Evolutionary conservation across 2,329 filamentous ascomycete species (phyloP).

Genomic region (Cladosporium sp.): DNA sequence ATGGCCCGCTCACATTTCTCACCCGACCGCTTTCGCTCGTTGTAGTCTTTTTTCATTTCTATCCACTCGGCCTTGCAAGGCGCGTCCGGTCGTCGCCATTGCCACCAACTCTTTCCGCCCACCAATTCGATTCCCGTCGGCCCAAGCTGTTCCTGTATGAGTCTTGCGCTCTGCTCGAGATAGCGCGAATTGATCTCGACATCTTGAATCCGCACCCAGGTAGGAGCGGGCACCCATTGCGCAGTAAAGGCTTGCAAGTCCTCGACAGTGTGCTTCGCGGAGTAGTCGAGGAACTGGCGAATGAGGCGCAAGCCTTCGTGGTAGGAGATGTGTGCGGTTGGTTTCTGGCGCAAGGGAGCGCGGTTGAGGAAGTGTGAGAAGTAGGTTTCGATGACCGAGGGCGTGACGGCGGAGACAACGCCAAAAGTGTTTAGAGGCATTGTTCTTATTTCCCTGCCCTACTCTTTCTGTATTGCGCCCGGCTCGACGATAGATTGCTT

Average conservation of each 20-base stretch:
- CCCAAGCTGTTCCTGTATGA: conserved; percentile 71
- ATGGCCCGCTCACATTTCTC: conserved; percentile 67
- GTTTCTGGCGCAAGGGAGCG: conserved; percentile 68
- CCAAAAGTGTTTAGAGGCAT: conserved; percentile 74
- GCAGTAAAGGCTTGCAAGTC: conserved; percentile 86
- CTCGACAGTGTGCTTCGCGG: conserved; percentile 85
- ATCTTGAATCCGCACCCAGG: conserved; percentile 77
- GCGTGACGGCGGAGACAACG: conserved; percentile 77
- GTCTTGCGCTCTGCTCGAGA: conserved; percentile 60
- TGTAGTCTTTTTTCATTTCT: conserved; percentile 82
- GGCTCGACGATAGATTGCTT: too few relatives aligned
- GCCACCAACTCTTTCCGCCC: conserved; percentile 83
- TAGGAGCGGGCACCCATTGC: conserved; percentile 85
- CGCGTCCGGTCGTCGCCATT: conserved; percentile 67
- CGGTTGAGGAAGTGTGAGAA: conserved; percentile 87
- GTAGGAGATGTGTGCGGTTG: conserved; percentile 87
- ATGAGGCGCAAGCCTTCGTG: conserved; percentile 87
- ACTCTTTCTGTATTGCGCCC: too few relatives aligned
- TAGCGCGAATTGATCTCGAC: conserved; percentile 60
- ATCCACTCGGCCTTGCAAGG: conserved; percentile 86
- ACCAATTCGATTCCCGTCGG: conserved; percentile 67
- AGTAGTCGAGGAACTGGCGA: conserved; percentile 76
- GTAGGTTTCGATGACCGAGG: conserved; percentile 80
- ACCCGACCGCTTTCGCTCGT: conserved; percentile 58
- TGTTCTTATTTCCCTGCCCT: not conserved